These are phyloP conservation scores for Candida frijolesensis DNA, from an alignment of 1,139 yeast species.

Conservation along the genomic window DNA sequence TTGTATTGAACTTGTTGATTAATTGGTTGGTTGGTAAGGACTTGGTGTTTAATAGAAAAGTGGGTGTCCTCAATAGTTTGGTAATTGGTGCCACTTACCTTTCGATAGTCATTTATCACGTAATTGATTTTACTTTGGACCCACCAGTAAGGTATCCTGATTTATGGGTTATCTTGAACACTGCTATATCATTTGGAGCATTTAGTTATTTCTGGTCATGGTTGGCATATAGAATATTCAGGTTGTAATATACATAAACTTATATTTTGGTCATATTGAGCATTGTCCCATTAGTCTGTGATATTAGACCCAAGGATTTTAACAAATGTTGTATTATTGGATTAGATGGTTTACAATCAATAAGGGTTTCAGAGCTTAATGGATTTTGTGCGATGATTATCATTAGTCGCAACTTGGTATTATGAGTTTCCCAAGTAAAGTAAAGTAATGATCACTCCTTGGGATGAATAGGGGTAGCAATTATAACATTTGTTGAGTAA, in stretches of 20 bases:
- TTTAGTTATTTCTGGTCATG: constrained; percentile 80
- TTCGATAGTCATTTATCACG: constrained; percentile 53
- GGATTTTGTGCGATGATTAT: too few relatives aligned
- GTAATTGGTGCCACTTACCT: constrained; percentile 62
- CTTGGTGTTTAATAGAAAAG: constrained; percentile 13
- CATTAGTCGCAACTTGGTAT: too few relatives aligned
- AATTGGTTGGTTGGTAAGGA: constrained; percentile 76
- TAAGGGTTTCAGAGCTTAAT: too few relatives aligned
- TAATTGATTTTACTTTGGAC: constrained; percentile 48
- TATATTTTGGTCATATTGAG: too few relatives aligned
- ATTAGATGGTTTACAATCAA: too few relatives aligned
- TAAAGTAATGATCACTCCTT: too few relatives aligned
- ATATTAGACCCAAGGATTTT: too few relatives aligned
- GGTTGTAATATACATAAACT: background rate
- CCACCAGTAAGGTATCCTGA: constrained; percentile 78
- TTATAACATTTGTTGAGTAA: too few relatives aligned
- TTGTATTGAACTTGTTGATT: constrained; percentile 59
- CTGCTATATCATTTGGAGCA: constrained; percentile 72
- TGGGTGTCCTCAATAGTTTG: constrained; percentile 37
- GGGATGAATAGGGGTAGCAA: too few relatives aligned
- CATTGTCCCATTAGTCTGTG: too few relatives aligned
- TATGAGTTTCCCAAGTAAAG: too few relatives aligned
- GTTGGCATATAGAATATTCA: constrained; percentile 54
- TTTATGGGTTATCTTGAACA: constrained; percentile 79
- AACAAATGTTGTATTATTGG: too few relatives aligned